Evolutionary conservation across 345 rosid species (phyloP).

Genomic region (Citrus sp.): DNA sequence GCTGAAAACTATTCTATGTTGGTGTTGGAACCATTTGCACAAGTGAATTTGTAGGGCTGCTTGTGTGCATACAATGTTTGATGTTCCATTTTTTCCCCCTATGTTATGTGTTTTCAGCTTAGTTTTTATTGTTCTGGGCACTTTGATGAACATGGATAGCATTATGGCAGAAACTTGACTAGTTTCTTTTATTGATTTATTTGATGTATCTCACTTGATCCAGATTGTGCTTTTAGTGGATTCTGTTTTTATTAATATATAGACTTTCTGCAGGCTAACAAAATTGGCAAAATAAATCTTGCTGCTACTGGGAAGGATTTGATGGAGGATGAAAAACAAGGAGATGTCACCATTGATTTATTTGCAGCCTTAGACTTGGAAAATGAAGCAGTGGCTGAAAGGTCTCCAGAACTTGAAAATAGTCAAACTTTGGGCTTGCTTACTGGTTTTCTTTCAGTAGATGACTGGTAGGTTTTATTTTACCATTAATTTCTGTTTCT

Average conservation of each 20-base stretch:
- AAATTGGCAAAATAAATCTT: constrained; percentile 95
- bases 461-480: constrained; percentile 73
- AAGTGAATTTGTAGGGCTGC: not conserved
- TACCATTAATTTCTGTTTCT: not conserved
- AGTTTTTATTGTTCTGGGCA: not conserved
- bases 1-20: not conserved
- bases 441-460: constrained; percentile 88
- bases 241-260: not conserved
- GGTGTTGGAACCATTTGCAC: not conserved
- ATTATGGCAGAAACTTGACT: constrained; percentile 2
- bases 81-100: not conserved
- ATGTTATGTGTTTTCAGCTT: not conserved
- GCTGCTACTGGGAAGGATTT: constrained; percentile 99
- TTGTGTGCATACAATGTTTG: not conserved
- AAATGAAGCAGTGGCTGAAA: constrained; percentile 80
- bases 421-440: constrained; percentile 94
- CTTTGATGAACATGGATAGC: not conserved
- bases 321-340: constrained; percentile 99
- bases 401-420: constrained; percentile 71
- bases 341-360: constrained; percentile 88
- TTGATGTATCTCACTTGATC: not conserved
- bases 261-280: constrained; percentile 67
- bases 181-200: not conserved
- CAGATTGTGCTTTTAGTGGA: not conserved
- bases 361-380: constrained; percentile 92